Percentiles rank a stretch among this genome's conserved stretches.
These are phyloP conservation scores for Somion occarium DNA, from an alignment of 1,284 basidiomycete genomes.

Conservation along the genomic window DNA sequence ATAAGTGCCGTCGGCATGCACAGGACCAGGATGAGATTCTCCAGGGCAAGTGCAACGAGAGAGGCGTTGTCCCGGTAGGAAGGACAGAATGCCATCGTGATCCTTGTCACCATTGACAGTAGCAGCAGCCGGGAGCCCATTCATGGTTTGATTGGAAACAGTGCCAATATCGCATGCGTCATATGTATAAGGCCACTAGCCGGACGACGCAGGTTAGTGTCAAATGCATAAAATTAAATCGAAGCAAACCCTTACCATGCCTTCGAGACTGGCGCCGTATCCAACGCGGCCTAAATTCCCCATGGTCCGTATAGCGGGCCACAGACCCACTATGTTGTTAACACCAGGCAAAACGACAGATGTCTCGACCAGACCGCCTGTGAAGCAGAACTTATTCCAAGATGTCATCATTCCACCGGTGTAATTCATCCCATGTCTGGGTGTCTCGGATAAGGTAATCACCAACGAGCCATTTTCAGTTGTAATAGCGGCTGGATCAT, in stretches of 20 bases:
- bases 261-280: conserved; percentile 64
- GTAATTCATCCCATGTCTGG: conserved; percentile 51
- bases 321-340: conserved; percentile 51
- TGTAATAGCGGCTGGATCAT: conserved; percentile 52
- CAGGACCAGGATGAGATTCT: conserved; percentile 83
- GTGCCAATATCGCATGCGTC: conserved; percentile 51
- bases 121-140: conserved; percentile 34
- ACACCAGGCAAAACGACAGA: conserved; percentile 55
- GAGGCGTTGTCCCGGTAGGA: conserved; percentile 72
- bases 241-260: conserved; percentile 33
- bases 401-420: conserved; percentile 25
- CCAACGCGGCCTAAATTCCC: conserved; percentile 62
- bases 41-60: conserved; percentile 82
- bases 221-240: conserved; percentile 8
- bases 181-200: conserved; percentile 45
- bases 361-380: conserved; percentile 65
- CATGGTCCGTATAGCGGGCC: conserved; percentile 79
- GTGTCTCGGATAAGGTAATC: conserved; percentile 44
- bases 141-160: conserved; percentile 35
- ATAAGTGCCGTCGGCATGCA: conserved; percentile 46
- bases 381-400: conserved; percentile 80
- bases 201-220: conserved; percentile 10
- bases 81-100: conserved; percentile 42
- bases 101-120: conserved; percentile 32
- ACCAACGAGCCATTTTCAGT: conserved; percentile 50